Base-by-base conservation (phyloP, 225 moss, liverwort and hornwort species). In the Anthoceros angustus region DNA sequence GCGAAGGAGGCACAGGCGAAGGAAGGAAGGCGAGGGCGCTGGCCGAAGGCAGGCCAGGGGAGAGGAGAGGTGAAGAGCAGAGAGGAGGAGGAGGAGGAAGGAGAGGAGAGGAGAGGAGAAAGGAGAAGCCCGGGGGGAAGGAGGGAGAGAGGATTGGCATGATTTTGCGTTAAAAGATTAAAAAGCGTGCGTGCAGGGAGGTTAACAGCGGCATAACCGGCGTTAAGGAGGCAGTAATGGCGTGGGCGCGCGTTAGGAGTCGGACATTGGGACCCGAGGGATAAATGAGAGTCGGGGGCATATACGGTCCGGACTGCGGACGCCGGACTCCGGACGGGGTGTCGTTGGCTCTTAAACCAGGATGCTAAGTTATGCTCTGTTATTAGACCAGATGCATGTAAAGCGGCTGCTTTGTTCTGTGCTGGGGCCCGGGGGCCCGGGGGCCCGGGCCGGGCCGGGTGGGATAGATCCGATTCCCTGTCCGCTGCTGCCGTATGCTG, bases 101-200 rank as follows among this genome's bases (percentile, higher is more conserved):
- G 42, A 5, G 73, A 62, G 9, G 69, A 8, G 21, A 10, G 11
- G 72, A 63, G 49, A 7, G 76, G 66, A 48, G 74, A 68, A 77
- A 74, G 61, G 75, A 82, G 65, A 65, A 73, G 20, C 77, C 86
- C 70, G 67, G 76, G 41, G 76, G 73, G 79, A 68, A 77, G 62
- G 71, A 4, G 32, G 32, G 32, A 70, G 68, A 72, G 66, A 48
- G 46, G 46, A 48, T 48, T 12, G 46, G 46, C 46, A 12, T 12
- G 46, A 12, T 48, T 12, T 32, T 32, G 32, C 1, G 32, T 32
- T 32, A 32, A 32, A 32, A 32, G 32, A 32, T 32, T 32, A 32
- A 32, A 32, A 32, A 32, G 32, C 32, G 32, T 32, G 32, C 32
- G 32, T 32, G 32, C 32, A 32, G 32, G 32, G 32, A 32, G 32